These are phyloP conservation scores for Eucalyptus sp. DNA, from an alignment of 345 rosid species.

Conservation along the genomic window DNA sequence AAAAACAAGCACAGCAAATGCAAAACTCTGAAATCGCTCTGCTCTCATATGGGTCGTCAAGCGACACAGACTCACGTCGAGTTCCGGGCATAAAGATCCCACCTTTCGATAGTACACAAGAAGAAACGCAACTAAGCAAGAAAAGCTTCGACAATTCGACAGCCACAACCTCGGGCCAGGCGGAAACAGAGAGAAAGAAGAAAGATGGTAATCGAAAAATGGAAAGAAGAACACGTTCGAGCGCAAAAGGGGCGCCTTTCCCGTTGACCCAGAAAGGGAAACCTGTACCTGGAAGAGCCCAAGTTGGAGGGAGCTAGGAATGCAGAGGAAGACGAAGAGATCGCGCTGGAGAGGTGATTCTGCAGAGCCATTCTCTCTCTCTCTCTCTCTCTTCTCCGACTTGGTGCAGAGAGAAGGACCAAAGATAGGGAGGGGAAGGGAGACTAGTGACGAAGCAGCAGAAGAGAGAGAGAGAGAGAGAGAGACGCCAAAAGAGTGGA, in stretches of 20 bases:
- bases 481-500: not conserved
- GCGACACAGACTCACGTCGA: not conserved
- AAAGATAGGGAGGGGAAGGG: not conserved
- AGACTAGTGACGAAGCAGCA: not conserved
- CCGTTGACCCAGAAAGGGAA: not conserved
- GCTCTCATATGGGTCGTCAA: not conserved
- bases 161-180: not conserved
- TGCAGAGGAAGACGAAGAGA: constrained; percentile 36
- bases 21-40: not conserved
- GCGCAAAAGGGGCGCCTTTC: not conserved
- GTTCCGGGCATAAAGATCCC: not conserved
- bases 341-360: constrained; percentile 17
- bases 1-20: not conserved
- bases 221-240: not conserved
- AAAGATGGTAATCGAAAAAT: not conserved
- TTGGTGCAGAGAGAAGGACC: not conserved
- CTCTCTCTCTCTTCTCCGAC: not conserved
- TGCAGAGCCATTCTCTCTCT: constrained; percentile 13
- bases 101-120: accelerated
- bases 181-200: not conserved
- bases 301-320: constrained; percentile 15
- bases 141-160: not conserved
- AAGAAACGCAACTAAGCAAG: not conserved
- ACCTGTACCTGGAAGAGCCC: constrained; percentile 14
- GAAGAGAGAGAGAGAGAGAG: not conserved